A percentile compares a stretch with the other conserved stretches of the same genome.
Evolutionary conservation across 495 filamentous ascomycete genomes (phyloP).

Genomic region (Pseudomonodictys pantanalensis): DNA sequence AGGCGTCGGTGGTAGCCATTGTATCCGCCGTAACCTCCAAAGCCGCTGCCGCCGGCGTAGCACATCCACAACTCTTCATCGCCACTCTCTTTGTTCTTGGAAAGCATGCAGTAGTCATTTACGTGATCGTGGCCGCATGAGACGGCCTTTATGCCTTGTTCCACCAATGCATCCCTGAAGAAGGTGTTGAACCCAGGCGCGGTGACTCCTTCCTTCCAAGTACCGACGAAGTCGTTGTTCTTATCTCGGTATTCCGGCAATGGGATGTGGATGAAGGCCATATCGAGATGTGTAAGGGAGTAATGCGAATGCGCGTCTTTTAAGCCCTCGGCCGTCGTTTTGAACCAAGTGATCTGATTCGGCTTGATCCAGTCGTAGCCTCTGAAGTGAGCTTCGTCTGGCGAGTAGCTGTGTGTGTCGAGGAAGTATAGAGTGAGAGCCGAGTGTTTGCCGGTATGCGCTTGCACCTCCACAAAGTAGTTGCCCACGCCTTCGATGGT

Average conservation of each 20-base stretch:
- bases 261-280: conserved; percentile 97
- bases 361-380: conserved; percentile 98
- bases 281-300: conserved; percentile 86
- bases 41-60: conserved; percentile 83
- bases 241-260: conserved; percentile 74
- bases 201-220: conserved; percentile 68
- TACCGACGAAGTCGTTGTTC: conserved; percentile 45
- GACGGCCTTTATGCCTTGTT: conserved; percentile 79
- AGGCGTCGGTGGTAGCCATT: conserved; percentile 78
- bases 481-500: conserved; percentile 89
- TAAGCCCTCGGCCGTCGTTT: conserved; percentile 64
- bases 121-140: conserved; percentile 94
- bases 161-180: conserved; percentile 81
- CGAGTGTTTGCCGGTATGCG: conserved; percentile 72
- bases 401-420: conserved; percentile 89
- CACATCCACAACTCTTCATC: conserved; percentile 93
- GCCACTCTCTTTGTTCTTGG: conserved; percentile 45
- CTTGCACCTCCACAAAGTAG: conserved; percentile 88
- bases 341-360: conserved; percentile 93
- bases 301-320: conserved; percentile 73
- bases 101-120: conserved; percentile 89
- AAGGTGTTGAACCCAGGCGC: conserved; percentile 84
- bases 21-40: conserved; percentile 93
- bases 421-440: conserved; percentile 91
- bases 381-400: conserved; percentile 76